A percentile compares a stretch with the other conserved stretches of the same genome.
These are phyloP conservation scores for Guillardia theta DNA, from an alignment of 78 protist species.

Conservation along the genomic window DNA sequence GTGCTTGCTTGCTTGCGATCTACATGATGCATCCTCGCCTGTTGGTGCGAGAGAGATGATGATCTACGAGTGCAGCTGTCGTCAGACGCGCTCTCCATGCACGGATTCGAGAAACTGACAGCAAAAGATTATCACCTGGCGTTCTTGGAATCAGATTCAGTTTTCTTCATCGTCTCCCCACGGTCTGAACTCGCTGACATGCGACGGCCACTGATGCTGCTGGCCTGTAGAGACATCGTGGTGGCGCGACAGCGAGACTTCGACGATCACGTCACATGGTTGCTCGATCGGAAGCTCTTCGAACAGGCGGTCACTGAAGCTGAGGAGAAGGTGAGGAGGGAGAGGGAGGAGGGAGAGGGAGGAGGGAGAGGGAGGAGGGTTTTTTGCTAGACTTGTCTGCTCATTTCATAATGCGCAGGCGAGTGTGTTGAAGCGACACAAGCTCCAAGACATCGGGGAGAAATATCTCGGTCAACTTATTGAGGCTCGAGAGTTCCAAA, in stretches of 20 bases:
- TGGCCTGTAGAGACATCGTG: conserved; percentile 83
- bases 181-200: not conserved
- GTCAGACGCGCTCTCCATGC: conserved; percentile 66
- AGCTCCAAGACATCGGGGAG: conserved; percentile 66
- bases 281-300: conserved; percentile 55
- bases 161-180: not conserved
- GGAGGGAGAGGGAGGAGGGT: not conserved
- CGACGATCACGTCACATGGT: conserved; percentile 84
- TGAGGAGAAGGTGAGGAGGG: not conserved
- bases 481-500: conserved; percentile 26
- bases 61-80: conserved; percentile 51
- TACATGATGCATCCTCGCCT: not conserved
- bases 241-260: conserved; percentile 76
- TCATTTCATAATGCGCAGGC: no score
- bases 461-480: conserved; percentile 67
- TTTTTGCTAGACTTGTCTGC: no score
- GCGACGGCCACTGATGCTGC: not conserved
- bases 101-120: conserved; percentile 67
- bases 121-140: conserved; percentile 71
- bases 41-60: not conserved
- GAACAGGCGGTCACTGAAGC: not conserved
- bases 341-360: not conserved
- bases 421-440: conserved; percentile 34
- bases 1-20: no score
- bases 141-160: not conserved